Base-by-base conservation (phyloP, 108 stramenopile species). In the Asterionellopsis glacialis region DNA sequence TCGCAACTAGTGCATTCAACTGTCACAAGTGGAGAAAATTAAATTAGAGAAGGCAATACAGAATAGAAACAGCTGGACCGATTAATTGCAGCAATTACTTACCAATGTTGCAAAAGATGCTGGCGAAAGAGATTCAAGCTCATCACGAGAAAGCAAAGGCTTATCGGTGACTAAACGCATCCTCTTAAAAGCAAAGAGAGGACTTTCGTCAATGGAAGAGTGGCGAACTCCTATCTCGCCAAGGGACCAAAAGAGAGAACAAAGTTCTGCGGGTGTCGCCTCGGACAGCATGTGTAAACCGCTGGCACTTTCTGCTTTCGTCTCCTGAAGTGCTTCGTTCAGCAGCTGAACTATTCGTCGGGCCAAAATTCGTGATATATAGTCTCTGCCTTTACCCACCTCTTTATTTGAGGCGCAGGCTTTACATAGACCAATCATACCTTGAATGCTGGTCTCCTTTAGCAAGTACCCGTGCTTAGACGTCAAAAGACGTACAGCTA, bases 401-500 rank as follows among this genome's bases (percentile, higher is more conserved):
- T 21, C 63, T 38, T 69, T 65, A 67, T 64, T 60, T 15, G 56
- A 13, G 5, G 72, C 77, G 0, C 61, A 64, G 0, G 81, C 77
- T 24, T 72, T 64, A 33, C 64, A 59, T 24, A 76, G 56, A 18
- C 77, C 22, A 14, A 72, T 63, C 57, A 77, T 53, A 43, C 77
- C 76, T 24, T 57, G 57, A 12, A 68, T 54, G 12, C 70, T 63
- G 63, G 70, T 72, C 19, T 77, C 77, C 18, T 51, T 64, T 55
- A 82, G 60, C 11, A 82, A 55, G 11, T 75, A 58, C 13, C 74
- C 81, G 67, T 76, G 67, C 56, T 74, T 78, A 14, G 81, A 82
- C 4, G 74, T 27, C 39, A 82, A 53, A 15, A 82, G 59, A 33
- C 77, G 66, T 28, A 79, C 51, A 42, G 72, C 74, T 7, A 82